A percentile compares a stretch with the other conserved stretches of the same genome.
These are phyloP conservation scores for Platanus orientalis DNA, from an alignment of 164 flowering plant species.

Conservation along the genomic window DNA sequence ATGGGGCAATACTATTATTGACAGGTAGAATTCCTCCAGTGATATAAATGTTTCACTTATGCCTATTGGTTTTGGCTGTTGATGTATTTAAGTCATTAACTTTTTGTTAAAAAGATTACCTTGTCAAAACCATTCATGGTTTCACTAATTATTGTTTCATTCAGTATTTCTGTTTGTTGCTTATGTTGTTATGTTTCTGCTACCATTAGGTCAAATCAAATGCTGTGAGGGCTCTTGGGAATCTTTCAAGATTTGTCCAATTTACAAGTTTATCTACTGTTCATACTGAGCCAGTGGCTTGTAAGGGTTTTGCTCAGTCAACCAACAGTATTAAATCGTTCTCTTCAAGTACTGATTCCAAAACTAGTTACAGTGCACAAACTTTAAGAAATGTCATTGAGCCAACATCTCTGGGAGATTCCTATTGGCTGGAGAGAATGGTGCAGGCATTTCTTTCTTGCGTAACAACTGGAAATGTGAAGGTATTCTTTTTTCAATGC, in stretches of 20 bases:
- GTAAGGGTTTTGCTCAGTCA: slow-evolving; percentile 11
- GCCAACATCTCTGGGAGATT: slow-evolving; percentile 21
- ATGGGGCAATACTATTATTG: too few species aligned
- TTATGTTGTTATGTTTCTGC: not conserved
- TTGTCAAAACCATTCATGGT: not conserved
- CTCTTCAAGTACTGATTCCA: slow-evolving; percentile 7
- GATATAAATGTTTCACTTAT: not conserved
- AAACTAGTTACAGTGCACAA: slow-evolving; percentile 5
- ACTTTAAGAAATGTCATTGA: not conserved
- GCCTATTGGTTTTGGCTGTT: not conserved
- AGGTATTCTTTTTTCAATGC: slow-evolving; percentile 38
- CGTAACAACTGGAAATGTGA: slow-evolving; percentile 91
- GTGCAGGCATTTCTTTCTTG: slow-evolving; percentile 93
- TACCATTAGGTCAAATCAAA: slow-evolving; percentile 73
- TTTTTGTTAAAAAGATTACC: not conserved
- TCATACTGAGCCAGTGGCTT: slow-evolving; percentile 17
- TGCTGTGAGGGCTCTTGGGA: slow-evolving; percentile 98
- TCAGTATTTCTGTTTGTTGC: not conserved
- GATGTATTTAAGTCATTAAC: not conserved
- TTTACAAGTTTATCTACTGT: slow-evolving; percentile 23
- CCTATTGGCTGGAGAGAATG: slow-evolving; percentile 50
- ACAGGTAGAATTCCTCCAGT: not conserved
- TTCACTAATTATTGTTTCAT: not conserved
- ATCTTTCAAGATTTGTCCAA: slow-evolving; percentile 64
- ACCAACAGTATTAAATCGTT: slow-evolving; percentile 12